These are phyloP conservation scores for Picea engelmannii DNA, from an alignment of 83 land plant species.

Conservation along the genomic window DNA sequence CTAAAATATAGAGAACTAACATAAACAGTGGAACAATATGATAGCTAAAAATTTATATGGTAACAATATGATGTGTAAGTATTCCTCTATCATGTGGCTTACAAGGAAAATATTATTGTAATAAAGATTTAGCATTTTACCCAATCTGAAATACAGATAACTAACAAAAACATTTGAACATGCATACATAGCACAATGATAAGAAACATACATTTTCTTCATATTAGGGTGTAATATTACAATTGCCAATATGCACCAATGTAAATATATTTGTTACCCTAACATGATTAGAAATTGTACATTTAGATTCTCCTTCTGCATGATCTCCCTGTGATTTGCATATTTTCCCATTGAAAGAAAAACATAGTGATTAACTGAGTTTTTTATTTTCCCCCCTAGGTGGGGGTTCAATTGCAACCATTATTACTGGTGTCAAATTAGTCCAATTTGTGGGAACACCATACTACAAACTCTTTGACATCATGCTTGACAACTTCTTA, in stretches of 20 bases:
- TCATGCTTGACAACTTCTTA: constrained; percentile 22
- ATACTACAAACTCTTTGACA: constrained; percentile 35
- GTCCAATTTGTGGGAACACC: constrained; percentile 58
- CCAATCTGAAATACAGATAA: background rate
- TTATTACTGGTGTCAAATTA: constrained; percentile 22
- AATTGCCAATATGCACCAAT: background rate
- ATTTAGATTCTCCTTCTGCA: background rate
- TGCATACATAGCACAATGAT: background rate
- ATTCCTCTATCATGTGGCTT: background rate
- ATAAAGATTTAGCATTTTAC: background rate
- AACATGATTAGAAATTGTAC: background rate
- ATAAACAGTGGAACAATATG: background rate
- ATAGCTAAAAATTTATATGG: too few species aligned
- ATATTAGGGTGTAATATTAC: constrained; percentile 7
- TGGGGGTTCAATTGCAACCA: constrained; percentile 13
- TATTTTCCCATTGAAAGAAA: background rate
- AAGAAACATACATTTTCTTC: background rate
- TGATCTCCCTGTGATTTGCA: background rate
- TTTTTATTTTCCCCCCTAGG: background rate
- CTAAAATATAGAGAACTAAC: background rate
- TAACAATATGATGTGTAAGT: too few species aligned
- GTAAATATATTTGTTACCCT: background rate
- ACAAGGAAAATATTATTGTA: background rate
- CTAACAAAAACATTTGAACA: background rate
- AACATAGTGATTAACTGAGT: background rate